A percentile compares a stretch with the other conserved stretches of the same genome.
Evolutionary conservation across 108 stramenopile species (phyloP).

Genomic region (Conticribra guillardii): DNA sequence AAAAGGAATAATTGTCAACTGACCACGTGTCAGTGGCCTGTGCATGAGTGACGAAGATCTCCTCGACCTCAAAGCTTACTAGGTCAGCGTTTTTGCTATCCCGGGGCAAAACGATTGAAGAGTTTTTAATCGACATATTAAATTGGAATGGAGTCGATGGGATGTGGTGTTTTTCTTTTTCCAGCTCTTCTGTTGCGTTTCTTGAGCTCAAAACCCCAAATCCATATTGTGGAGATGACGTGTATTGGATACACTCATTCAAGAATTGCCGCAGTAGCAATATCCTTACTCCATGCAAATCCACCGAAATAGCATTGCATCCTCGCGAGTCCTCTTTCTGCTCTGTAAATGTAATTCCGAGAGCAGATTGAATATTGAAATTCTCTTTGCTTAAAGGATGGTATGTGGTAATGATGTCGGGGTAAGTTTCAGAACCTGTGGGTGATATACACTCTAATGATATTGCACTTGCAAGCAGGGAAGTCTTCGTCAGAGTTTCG

Average conservation of each 20-base stretch:
- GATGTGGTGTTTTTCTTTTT: slow-evolving; percentile 7
- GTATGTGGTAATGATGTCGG: slow-evolving; percentile 49
- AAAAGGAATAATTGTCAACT: slow-evolving; percentile 35
- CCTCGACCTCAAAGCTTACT: slow-evolving; percentile 63
- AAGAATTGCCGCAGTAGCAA: slow-evolving; percentile 62
- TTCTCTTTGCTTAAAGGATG: slow-evolving; percentile 14
- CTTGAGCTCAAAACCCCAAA: slow-evolving; percentile 52
- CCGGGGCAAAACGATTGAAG: slow-evolving; percentile 68
- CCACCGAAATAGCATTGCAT: slow-evolving; percentile 32
- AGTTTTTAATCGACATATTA: slow-evolving; percentile 43
- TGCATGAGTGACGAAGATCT: slow-evolving; percentile 38
- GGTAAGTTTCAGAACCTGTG: slow-evolving; percentile 40
- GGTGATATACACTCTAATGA: slow-evolving; percentile 33
- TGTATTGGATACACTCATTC: slow-evolving; percentile 72
- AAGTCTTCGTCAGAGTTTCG: background rate
- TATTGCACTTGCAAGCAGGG: slow-evolving; percentile 21
- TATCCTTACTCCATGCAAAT: slow-evolving; percentile 55
- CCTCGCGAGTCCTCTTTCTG: slow-evolving; percentile 11
- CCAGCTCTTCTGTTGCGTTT: slow-evolving; percentile 23
- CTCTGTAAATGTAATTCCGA: slow-evolving; percentile 25
- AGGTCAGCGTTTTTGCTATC: slow-evolving; percentile 64
- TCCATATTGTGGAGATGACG: slow-evolving; percentile 65
- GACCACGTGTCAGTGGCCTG: slow-evolving; percentile 36
- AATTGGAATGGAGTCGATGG: slow-evolving; percentile 42
- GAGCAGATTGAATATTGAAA: slow-evolving; percentile 25